Evolutionary conservation across 805 yeast genomes (phyloP).

Genomic region (Groenewaldozyma salmanticensis): DNA sequence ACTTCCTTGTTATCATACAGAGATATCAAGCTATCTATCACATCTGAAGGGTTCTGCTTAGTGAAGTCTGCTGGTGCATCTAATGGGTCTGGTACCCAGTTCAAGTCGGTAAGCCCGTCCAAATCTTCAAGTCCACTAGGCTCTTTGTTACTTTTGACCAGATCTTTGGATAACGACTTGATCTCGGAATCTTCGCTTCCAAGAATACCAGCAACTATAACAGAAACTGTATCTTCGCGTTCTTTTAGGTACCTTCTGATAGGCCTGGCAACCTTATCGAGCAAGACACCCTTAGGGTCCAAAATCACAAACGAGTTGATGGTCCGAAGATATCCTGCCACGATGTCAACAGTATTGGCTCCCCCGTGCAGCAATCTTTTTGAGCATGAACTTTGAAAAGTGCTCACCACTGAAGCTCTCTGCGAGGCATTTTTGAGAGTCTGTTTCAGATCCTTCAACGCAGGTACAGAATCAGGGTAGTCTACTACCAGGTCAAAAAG

Average conservation of each 20-base stretch:
- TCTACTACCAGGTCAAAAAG: constrained; percentile 46
- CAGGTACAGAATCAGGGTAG: constrained; percentile 44
- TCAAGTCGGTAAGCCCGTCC: constrained; percentile 35
- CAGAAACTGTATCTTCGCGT: constrained; percentile 61
- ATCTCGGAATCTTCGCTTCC: constrained; percentile 34
- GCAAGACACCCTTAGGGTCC: constrained; percentile 80
- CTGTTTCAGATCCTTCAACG: constrained; percentile 47
- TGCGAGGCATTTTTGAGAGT: constrained; percentile 42
- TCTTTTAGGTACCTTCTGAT: constrained; percentile 62
- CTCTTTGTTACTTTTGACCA: too few species aligned
- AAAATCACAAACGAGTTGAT: constrained; percentile 61
- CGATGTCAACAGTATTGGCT: constrained; percentile 62
- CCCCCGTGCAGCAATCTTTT: constrained; percentile 64
- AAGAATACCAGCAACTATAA: constrained; percentile 63
- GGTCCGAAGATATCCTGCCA: constrained; percentile 59
- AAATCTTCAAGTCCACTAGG: constrained; percentile 9
- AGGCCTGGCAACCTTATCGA: constrained; percentile 70
- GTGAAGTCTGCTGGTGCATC: constrained; percentile 85
- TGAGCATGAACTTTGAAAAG: constrained; percentile 39
- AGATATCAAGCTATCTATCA: constrained; percentile 60
- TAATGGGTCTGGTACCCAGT: constrained; percentile 80
- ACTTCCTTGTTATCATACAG: constrained; percentile 61
- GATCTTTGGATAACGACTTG: constrained; percentile 45
- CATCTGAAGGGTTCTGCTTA: constrained; percentile 47
- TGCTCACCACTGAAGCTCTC: constrained; percentile 41